Percentiles rank a stretch among this genome's conserved stretches.
phyloP scores from a whole-genome alignment of 139 green algal species.

The Chlamydomonas sphaeroides region DNA sequence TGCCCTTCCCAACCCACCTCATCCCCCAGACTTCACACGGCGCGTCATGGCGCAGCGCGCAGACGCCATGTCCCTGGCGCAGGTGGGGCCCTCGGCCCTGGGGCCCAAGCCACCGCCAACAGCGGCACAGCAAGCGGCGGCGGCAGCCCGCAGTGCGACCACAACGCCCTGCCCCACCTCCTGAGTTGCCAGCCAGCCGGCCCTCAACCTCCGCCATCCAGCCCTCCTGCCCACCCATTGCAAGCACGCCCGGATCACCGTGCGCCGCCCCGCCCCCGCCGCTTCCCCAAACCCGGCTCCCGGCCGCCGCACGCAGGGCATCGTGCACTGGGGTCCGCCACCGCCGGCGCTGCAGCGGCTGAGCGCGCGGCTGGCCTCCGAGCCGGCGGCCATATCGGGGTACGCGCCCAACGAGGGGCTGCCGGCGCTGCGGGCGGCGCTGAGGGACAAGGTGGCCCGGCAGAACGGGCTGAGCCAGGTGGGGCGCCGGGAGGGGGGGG shows the following conservation, averaged over 20 bases:
- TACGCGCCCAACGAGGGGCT: constrained; percentile 86
- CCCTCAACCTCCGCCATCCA: not conserved
- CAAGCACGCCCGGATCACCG: not conserved
- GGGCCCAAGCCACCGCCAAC: no score
- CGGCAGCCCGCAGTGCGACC: no score
- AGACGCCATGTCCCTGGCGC: constrained; percentile 38
- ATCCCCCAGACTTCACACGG: constrained; percentile 56
- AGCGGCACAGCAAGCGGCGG: no score
- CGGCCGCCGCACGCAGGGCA: constrained; percentile 13
- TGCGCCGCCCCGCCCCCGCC: not conserved
- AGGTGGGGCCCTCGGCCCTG: not conserved
- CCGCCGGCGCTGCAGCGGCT: constrained; percentile 23
- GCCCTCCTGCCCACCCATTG: not conserved
- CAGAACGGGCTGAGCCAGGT: constrained; percentile 76
- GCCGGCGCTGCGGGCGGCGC: constrained; percentile 74
- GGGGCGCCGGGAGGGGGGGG: not conserved
- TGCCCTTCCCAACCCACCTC: no score
- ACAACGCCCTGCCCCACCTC: no score
- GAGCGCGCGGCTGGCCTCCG: not conserved
- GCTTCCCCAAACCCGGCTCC: not conserved
- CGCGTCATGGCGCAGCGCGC: constrained; percentile 24
- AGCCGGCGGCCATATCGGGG: constrained; percentile 22
- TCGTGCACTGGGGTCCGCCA: constrained; percentile 51
- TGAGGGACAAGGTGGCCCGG: constrained; percentile 78
- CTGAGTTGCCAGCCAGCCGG: no score